Conservation (phyloP, 345 rosid genomes). For the Eucalyptus virginea region DNA sequence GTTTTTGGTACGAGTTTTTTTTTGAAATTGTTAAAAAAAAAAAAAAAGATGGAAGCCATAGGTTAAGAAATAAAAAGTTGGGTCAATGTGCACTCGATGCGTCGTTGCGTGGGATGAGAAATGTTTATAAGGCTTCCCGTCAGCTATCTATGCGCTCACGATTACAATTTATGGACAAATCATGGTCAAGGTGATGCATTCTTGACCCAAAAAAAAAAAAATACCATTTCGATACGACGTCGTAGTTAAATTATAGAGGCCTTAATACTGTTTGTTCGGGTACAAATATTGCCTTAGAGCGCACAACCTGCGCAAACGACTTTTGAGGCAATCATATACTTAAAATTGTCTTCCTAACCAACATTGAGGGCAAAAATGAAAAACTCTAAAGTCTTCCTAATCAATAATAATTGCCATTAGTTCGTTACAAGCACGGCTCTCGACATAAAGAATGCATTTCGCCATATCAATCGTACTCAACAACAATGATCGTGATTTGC, state of each 20-base stretch:
- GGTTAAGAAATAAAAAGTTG: neutral
- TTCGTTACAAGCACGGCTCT: neutral
- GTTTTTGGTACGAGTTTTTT: neutral
- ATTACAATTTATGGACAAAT: neutral
- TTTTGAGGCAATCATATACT: neutral
- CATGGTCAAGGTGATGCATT: neutral
- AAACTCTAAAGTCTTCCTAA: neutral
- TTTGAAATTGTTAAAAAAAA: neutral
- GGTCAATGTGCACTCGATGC: neutral
- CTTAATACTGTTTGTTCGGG: neutral
- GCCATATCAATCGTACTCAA: accelerated
- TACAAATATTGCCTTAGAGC: neutral
- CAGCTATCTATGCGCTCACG: neutral
- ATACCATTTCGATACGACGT: neutral
- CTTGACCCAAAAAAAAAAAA: neutral
- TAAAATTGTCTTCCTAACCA: neutral
- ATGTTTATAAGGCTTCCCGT: neutral
- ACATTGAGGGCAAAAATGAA: neutral
- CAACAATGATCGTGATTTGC: neutral
- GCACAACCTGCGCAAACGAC: neutral
- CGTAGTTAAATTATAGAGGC: neutral
- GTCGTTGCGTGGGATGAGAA: neutral
- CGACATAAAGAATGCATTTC: neutral
- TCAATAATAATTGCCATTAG: neutral
- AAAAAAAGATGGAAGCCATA: neutral